Evolutionary conservation across 768 basidiomycete genomes (phyloP), one percentile per base, ranked within the genome.

Genomic region (Kwoniella sp.): DNA sequence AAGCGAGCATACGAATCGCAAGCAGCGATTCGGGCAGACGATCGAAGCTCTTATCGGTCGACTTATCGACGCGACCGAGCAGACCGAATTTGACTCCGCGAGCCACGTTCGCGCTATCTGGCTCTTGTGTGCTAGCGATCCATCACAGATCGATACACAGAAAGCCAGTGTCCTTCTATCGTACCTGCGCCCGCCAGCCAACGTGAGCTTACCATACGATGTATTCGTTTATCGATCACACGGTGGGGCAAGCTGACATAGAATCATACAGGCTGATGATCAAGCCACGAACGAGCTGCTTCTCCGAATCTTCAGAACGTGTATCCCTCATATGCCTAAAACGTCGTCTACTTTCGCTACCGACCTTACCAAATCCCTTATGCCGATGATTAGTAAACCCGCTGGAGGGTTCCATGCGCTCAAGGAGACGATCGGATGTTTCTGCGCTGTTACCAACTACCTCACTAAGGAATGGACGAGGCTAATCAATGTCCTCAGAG

Each of bases 311-410:
- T 97, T 96, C 82, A 85, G 90, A 29, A 85, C 85, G 19, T 88
- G 88, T 1, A 88, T 97, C 30, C 91, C 91, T 1, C 85, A 88
- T 67, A 89, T 95, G 88, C 92, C 93, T 0, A 90, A 89, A 81
- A 92, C 91, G 0, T 89, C 91, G 0, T 84, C 85, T 13, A 92
- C 89, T 69, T 97, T 98, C 74, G 92, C 90, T 0, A 85, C 87
- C 40, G 91, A 94, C 56, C 83, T 99, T 19, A 92, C 95, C 69
- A 77, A 83, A 5, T 84, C 87, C 7, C 82, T 98, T 12, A 87
- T 95, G 68, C 90, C 91, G 0, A 93, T 98, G 93, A 88, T 99
- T 46, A 84, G 91, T 70, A 92, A 90, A 72, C 92, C 92, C 3
- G 86, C 88, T 0, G 83, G 79, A 19, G 77, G 77, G 13, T 66